Conservation (phyloP, 331 rosid species). For the Malus hybrid region DNA sequence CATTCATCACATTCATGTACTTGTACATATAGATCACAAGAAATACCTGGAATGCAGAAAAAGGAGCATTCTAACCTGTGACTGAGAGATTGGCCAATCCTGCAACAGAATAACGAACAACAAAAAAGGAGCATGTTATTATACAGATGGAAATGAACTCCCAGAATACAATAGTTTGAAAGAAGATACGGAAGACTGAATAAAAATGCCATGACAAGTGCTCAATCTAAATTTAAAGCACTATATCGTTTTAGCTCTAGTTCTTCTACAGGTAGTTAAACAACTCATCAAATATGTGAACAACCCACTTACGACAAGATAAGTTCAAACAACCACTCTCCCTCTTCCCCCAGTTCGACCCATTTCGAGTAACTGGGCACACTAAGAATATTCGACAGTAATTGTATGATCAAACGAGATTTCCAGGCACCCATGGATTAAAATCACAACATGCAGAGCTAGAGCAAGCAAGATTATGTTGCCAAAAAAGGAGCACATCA, state of each 20-base stretch:
- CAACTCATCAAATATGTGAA: background rate
- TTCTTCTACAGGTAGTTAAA: background rate
- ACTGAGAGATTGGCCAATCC: constrained; percentile 88
- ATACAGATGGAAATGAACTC: background rate
- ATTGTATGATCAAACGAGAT: background rate
- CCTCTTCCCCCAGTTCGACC: background rate
- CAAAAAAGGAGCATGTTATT: background rate
- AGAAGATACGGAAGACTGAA: background rate
- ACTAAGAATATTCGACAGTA: background rate
- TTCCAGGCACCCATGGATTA: background rate
- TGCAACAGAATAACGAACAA: constrained; percentile 18
- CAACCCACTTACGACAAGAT: background rate
- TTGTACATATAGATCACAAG: background rate
- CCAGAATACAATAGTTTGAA: background rate
- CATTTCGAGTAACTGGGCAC: background rate
- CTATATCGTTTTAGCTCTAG: background rate
- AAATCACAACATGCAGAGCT: background rate
- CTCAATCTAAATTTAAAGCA: background rate
- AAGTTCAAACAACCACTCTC: background rate
- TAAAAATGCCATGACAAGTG: background rate
- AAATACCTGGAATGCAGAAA: constrained; percentile 1
- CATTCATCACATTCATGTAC: constrained; percentile 6
- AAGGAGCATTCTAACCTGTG: constrained; percentile 55
- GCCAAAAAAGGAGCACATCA: background rate
- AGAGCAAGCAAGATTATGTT: background rate